Evolutionary conservation across 371 early-diverging fungal genomes (phyloP), one percentile per base, ranked within the genome.

Genomic region (Mucor saturninus): DNA sequence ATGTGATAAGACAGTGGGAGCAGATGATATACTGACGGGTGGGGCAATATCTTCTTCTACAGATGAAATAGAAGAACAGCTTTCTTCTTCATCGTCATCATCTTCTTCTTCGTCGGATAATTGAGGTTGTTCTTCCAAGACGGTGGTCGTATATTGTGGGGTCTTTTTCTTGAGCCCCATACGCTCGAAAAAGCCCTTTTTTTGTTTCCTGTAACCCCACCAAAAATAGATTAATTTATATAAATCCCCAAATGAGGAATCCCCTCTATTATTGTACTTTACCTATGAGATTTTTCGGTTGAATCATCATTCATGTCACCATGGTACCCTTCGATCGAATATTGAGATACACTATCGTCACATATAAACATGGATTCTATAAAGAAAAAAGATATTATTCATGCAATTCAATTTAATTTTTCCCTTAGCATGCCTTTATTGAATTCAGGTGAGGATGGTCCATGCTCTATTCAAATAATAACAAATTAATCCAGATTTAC

Each of bases 101-200:
- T 53, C 61, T 13, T 52, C 52, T 26, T 57, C 57, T 7, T 55
- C 46, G 10, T 49, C 56, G 7, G 42, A 48, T 32, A 48, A 31
- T 4, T 56, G 56, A 11, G 45, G 15, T 15, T 48, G 57, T 54
- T 54, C 62, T 54, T 35, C 45, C 11, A n/a, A 29, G 6, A 60
- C 31, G 5, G n/a, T 14, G 21, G 46, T 30, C 4, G 49, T 11
- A 6, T 38, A 39, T 14, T 59, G 52, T 42, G 48, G 32, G 4
- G 53, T 35, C 37, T 62, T 62, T 48, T 67, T 67, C 54, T 42
- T 57, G 13, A 67, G 26, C 10, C 63, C 59, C 4, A 67, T 53
- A 54, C 63, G n/a, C 48, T 67, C 59, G 43, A 67, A 67, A 54
- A 67, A 67, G 32, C 62, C 40, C 39, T 39, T 59, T 58, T 59